These are phyloP conservation scores for Phaeosphaeria sp. DNA, from an alignment of 2,329 filamentous ascomycete genomes.

Conservation along the genomic window DNA sequence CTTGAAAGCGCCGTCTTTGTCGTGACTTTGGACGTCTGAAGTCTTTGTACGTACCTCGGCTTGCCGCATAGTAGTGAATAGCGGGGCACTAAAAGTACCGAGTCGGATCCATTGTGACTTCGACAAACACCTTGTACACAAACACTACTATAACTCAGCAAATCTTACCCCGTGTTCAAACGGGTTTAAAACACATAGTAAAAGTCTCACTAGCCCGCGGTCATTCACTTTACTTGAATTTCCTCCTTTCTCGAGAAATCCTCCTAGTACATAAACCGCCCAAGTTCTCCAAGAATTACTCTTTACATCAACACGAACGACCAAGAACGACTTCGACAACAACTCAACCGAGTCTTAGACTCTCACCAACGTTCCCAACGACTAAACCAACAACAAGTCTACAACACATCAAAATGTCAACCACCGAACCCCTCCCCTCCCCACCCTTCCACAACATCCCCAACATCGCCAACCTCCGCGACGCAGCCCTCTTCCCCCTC, in stretches of 20 bases:
- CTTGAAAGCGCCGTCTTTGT: not conserved
- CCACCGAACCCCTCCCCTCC: slow-evolving; percentile 15
- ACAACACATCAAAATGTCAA: slow-evolving; percentile 7
- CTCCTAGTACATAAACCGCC: not conserved
- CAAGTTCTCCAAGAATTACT: not conserved
- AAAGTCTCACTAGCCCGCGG: not conserved
- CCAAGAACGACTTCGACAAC: not conserved
- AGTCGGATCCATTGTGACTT: not conserved
- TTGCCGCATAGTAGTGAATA: not conserved
- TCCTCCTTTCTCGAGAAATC: not conserved
- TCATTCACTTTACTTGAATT: not conserved
- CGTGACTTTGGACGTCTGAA: not conserved
- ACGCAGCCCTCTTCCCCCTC: slow-evolving; percentile 34
- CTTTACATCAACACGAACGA: not conserved
- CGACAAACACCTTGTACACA: not conserved
- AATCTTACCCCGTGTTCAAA: too few relatives aligned
- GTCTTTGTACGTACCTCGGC: not conserved
- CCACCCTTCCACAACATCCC: slow-evolving; percentile 45
- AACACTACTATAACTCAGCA: not conserved
- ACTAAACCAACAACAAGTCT: not conserved
- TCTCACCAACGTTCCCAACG: not conserved
- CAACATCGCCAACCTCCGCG: slow-evolving; percentile 46
- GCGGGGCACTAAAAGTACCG: not conserved
- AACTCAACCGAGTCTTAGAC: not conserved
- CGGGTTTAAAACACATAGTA: not conserved